Evolutionary conservation across 352 stramenopile species (phyloP).

Genomic region (Globisporangium echinulatum): DNA sequence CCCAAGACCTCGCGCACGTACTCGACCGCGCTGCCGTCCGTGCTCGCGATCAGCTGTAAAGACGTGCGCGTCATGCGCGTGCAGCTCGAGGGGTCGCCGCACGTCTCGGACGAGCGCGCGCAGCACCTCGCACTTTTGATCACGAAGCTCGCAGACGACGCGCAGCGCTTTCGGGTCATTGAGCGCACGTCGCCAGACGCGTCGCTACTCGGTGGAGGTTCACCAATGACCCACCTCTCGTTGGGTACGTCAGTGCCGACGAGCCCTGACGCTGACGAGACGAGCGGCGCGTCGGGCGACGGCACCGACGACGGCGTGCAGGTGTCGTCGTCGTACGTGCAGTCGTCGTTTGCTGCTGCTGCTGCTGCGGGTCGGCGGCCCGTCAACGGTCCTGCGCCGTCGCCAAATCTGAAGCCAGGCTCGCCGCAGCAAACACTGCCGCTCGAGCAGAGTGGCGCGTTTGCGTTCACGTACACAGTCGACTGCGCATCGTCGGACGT

Average conservation of each 20-base stretch:
- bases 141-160: constrained; percentile 41
- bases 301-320: constrained; percentile 1
- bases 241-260: no score
- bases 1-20: constrained; percentile 47
- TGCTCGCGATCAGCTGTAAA: constrained; percentile 72
- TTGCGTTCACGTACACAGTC: constrained; percentile 64
- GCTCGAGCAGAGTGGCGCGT: constrained; percentile 51
- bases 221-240: constrained; percentile 3
- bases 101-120: constrained; percentile 43
- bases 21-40: constrained; percentile 40
- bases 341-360: neutral
- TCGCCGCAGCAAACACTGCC: constrained; percentile 18
- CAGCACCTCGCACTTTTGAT: constrained; percentile 47
- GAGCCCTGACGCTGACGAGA: neutral
- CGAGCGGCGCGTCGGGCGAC: neutral
- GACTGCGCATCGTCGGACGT: constrained; percentile 28
- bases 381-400: constrained; percentile 22
- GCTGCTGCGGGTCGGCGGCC: neutral
- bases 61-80: constrained; percentile 68
- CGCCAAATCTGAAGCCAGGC: constrained; percentile 33
- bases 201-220: neutral
- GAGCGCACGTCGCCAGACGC: constrained; percentile 3
- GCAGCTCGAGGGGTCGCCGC: constrained; percentile 43
- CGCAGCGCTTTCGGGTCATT: constrained; percentile 47
- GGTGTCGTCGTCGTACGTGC: neutral